These are phyloP conservation scores for Pythium folliculosum DNA, from an alignment of 352 stramenopile species.

Conservation along the genomic window DNA sequence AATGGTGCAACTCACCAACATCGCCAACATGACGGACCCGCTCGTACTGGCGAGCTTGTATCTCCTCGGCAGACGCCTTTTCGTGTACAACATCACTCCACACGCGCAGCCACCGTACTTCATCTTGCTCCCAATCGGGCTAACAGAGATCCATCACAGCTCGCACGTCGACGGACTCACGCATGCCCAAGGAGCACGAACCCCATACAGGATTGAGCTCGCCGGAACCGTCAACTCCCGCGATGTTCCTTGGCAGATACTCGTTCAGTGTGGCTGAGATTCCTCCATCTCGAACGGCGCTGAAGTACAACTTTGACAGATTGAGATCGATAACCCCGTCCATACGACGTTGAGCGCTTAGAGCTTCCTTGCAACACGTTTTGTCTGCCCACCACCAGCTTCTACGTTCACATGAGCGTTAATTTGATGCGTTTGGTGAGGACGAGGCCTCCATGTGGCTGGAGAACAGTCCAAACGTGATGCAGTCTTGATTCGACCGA, in stretches of 20 bases:
- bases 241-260: constrained; percentile 8
- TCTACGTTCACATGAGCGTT: too few relatives aligned
- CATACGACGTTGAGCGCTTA: neutral
- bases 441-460: too few relatives aligned
- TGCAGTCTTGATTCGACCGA: too few relatives aligned
- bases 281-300: too few relatives aligned
- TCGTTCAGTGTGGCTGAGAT: constrained; percentile 13
- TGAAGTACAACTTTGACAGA: neutral
- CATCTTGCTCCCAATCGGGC: neutral
- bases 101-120: neutral
- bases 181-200: neutral
- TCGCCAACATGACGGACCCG: constrained; percentile 21
- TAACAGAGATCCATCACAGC: neutral
- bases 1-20: constrained; percentile 20
- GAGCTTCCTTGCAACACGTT: too few relatives aligned
- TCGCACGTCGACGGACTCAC: too few relatives aligned
- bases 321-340: neutral
- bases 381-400: too few relatives aligned
- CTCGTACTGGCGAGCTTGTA: constrained; percentile 24
- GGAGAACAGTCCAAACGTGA: too few relatives aligned
- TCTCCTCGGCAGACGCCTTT: constrained; percentile 18
- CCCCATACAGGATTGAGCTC: neutral
- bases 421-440: too few relatives aligned
- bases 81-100: constrained; percentile 24
- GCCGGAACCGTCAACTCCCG: neutral